Evolutionary conservation across 495 filamentous ascomycete genomes (phyloP).

Genomic region (Amorphotheca resinae): DNA sequence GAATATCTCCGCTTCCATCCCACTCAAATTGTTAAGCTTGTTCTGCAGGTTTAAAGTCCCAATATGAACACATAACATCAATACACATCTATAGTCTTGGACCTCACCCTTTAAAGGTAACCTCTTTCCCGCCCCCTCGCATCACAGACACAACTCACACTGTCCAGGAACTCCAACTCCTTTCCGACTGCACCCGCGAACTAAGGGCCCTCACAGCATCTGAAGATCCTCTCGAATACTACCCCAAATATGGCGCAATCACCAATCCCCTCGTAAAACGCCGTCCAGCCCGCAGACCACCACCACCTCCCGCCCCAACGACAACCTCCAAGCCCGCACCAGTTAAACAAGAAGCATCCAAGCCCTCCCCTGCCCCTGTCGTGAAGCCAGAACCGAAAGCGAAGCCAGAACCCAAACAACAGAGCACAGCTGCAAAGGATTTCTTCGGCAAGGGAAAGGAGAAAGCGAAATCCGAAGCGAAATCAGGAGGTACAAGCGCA

Average conservation of each 20-base stretch:
- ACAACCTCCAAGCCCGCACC: conserved; percentile 1
- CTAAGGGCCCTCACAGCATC: conserved; percentile 36
- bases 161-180: conserved; percentile 50
- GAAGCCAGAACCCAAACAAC: conserved; percentile 18
- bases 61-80: conserved; percentile 56
- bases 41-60: conserved; percentile 46
- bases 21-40: background rate
- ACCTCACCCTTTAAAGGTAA: conserved; percentile 51
- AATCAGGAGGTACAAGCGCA: conserved; percentile 7
- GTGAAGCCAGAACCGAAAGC: conserved; percentile 15
- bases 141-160: background rate
- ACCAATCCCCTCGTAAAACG: conserved; percentile 40
- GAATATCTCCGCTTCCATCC: conserved; percentile 4
- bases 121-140: background rate
- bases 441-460: conserved; percentile 22
- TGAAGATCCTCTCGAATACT: conserved; percentile 51
- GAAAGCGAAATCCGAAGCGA: conserved; percentile 15
- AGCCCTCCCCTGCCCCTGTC: background rate
- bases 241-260: conserved; percentile 55
- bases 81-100: conserved; percentile 85
- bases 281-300: conserved; percentile 22
- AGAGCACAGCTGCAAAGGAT: conserved; percentile 19
- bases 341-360: background rate
- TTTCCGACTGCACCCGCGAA: conserved; percentile 56
- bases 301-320: conserved; percentile 13